Evolutionary conservation across 1,284 basidiomycete genomes (phyloP).

Genomic region (Dichomitus squalens): DNA sequence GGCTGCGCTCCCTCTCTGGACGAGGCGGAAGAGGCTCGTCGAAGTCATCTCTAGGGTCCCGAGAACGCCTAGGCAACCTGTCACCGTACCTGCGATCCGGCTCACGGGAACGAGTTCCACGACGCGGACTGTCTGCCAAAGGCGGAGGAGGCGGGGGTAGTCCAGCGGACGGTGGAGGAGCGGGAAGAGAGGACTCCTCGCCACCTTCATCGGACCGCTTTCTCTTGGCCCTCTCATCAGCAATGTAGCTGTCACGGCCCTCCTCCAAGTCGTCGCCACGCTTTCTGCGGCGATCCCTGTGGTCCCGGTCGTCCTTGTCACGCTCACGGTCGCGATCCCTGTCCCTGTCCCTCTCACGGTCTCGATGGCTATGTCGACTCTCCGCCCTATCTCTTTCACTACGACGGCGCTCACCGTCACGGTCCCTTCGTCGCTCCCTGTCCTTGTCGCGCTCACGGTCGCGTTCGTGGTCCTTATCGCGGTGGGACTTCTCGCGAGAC

Average conservation of each 20-base stretch:
- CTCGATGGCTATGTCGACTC: constrained; percentile 47
- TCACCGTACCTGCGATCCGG: constrained; percentile 55
- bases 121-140: constrained; percentile 55
- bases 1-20: constrained; percentile 35
- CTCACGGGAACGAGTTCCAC: constrained; percentile 54
- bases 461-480: constrained; percentile 44
- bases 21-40: constrained; percentile 51
- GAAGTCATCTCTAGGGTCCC: constrained; percentile 61
- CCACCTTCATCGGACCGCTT: constrained; percentile 54
- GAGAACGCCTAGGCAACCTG: constrained; percentile 42
- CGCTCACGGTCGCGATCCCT: constrained; percentile 36
- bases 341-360: constrained; percentile 43
- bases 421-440: constrained; percentile 40
- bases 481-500: constrained; percentile 48
- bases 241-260: constrained; percentile 42
- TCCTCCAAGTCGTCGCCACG: constrained; percentile 60
- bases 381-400: constrained; percentile 42
- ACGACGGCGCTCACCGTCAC: constrained; percentile 37
- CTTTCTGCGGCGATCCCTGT: constrained; percentile 58
- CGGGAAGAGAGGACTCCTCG: constrained; percentile 34
- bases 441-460: constrained; percentile 48
- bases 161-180: constrained; percentile 45
- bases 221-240: constrained; percentile 58
- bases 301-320: constrained; percentile 56
- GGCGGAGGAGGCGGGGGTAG: constrained; percentile 43